phyloP scores from a whole-genome alignment of 208 protist species.

The Acanthamoeba triangularis region DNA sequence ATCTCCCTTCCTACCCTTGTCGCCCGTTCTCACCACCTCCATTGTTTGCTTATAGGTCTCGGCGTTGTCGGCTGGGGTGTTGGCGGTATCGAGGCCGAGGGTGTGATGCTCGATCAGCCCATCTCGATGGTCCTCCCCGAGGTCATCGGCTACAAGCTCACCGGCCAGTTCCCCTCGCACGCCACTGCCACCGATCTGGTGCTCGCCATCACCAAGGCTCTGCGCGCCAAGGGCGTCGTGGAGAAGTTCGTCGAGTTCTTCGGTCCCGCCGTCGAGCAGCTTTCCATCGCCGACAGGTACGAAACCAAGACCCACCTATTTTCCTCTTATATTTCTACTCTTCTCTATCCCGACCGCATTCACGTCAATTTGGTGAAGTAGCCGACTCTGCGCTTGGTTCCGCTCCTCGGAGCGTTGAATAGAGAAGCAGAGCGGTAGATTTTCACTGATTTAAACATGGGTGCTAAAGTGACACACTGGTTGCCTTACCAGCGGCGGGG shows the following conservation, averaged over 20 bases:
- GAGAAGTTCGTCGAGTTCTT: conserved; percentile 99
- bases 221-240: conserved; percentile 94
- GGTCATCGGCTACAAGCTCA: conserved; percentile 97
- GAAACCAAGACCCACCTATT: background rate
- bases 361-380: conserved; percentile 53
- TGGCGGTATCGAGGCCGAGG: conserved; percentile 98
- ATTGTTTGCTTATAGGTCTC: conserved; percentile 41
- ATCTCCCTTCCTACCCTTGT: background rate
- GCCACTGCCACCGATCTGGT: conserved; percentile 98
- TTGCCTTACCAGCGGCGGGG: conserved; percentile 15
- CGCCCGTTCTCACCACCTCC: background rate
- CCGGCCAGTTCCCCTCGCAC: conserved; percentile 93
- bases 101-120: conserved; percentile 97
- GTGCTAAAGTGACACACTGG: background rate
- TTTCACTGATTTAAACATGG: conserved; percentile 52
- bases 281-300: conserved; percentile 95
- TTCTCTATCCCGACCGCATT: background rate
- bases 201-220: conserved; percentile 94
- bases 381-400: background rate
- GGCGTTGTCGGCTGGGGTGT: conserved; percentile 97
- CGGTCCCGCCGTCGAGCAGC: conserved; percentile 94
- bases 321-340: background rate
- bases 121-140: conserved; percentile 97
- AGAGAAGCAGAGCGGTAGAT: background rate
- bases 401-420: background rate